Evolutionary conservation across 805 yeast genomes (phyloP).

Genomic region (Kodamaea nitidulidarum): DNA sequence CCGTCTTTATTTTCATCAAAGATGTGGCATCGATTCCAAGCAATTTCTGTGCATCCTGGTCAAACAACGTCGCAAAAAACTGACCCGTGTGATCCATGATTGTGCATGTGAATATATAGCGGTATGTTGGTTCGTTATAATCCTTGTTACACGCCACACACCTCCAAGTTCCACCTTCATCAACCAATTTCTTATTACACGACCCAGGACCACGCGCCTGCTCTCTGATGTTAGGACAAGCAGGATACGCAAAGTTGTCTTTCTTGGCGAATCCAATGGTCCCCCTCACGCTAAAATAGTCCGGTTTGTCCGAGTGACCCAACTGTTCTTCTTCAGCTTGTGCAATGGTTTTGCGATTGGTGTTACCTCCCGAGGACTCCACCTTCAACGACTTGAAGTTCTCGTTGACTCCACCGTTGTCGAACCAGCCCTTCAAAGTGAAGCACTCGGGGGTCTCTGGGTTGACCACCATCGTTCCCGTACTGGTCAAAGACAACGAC

Average conservation of each 20-base stretch:
- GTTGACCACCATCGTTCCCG: constrained; percentile 70
- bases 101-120: constrained; percentile 74
- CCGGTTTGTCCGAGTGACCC: constrained; percentile 75
- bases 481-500: constrained; percentile 71
- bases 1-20: constrained; percentile 39
- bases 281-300: constrained; percentile 73
- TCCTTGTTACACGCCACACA: constrained; percentile 86
- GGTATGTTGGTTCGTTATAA: constrained; percentile 64
- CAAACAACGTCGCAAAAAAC: constrained; percentile 82
- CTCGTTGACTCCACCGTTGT: constrained; percentile 64
- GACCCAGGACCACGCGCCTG: constrained; percentile 14
- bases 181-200: constrained; percentile 82
- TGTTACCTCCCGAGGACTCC: constrained; percentile 40
- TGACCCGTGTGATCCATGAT: constrained; percentile 81
- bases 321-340: constrained; percentile 63
- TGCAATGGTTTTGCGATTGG: constrained; percentile 62
- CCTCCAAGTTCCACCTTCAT: constrained; percentile 73
- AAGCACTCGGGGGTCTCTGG: constrained; percentile 91
- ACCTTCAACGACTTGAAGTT: constrained; percentile 58
- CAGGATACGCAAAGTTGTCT: constrained; percentile 83
- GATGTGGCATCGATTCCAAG: constrained; percentile 67
- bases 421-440: constrained; percentile 92
- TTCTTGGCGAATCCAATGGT: constrained; percentile 65
- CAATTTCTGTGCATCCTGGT: constrained; percentile 71
- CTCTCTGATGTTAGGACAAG: constrained; percentile 55